Conservation (phyloP, 2,329 filamentous ascomycete species). For the Calonectria pauciramosa region DNA sequence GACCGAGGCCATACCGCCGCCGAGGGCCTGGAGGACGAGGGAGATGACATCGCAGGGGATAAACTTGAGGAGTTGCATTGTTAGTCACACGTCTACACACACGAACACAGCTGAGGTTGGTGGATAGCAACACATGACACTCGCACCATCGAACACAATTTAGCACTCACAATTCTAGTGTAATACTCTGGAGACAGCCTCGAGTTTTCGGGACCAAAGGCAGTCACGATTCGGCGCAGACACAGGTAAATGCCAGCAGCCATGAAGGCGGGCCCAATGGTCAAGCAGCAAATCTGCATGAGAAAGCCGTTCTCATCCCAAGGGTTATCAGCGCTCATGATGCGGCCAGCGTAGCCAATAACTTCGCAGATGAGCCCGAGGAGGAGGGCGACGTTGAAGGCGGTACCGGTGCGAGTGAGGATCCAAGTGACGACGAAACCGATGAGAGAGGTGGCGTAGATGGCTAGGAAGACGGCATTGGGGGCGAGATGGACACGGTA, state of each 20-base stretch:
- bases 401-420: conserved; percentile 60
- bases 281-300: conserved; percentile 73
- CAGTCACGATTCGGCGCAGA: conserved; percentile 63
- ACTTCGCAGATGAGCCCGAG: conserved; percentile 69
- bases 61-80: conserved; percentile 57
- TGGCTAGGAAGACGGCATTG: conserved; percentile 64
- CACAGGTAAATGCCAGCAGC: conserved; percentile 75
- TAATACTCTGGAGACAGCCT: conserved; percentile 61
- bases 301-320: conserved; percentile 63
- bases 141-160: too few species aligned
- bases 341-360: conserved; percentile 70
- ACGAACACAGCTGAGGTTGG: background rate
- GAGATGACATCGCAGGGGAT: conserved; percentile 74
- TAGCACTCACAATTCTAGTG: conserved; percentile 60
- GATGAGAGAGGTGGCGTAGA: conserved; percentile 63
- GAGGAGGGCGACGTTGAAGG: conserved; percentile 67
- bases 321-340: conserved; percentile 67
- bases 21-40: conserved; percentile 71
- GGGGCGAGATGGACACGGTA: conserved; percentile 66
- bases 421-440: conserved; percentile 57
- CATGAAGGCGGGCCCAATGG: conserved; percentile 75
- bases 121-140: background rate
- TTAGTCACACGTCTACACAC: background rate
- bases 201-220: conserved; percentile 64
- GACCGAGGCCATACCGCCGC: conserved; percentile 67